Evolutionary conservation across 441 rosid species (phyloP).

Genomic region (Aleurites moluccanus): DNA sequence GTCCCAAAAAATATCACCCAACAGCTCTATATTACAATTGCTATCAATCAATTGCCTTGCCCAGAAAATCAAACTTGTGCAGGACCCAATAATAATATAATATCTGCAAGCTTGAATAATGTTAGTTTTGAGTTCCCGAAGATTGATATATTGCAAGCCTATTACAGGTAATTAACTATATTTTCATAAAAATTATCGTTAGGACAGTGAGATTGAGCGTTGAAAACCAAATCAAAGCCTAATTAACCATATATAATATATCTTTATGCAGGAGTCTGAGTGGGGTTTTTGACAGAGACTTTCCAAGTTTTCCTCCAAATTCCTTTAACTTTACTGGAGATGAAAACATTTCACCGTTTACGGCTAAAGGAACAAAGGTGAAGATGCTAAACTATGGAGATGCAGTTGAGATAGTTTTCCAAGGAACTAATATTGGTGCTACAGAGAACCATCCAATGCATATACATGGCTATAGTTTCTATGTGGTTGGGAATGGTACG

Average conservation of each 20-base stretch:
- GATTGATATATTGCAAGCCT: conserved; percentile 37
- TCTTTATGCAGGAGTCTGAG: conserved; percentile 13
- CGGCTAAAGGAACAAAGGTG: conserved; percentile 28
- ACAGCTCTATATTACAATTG: conserved; percentile 25
- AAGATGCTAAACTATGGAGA: conserved; percentile 28
- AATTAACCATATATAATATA: too few species aligned
- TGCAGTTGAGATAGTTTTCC: conserved; percentile 35
- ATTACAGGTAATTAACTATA: conserved; percentile 28
- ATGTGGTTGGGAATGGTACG: conserved; percentile 32
- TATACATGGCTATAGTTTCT: conserved; percentile 46
- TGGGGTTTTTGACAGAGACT: conserved; percentile 24
- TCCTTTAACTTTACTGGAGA: conserved; percentile 35
- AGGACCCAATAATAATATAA: conserved; percentile 19
- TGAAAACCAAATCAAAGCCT: too few species aligned
- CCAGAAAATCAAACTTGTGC: conserved; percentile 20
- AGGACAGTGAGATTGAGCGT: too few species aligned
- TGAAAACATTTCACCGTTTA: neutral
- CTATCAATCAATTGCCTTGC: conserved; percentile 30
- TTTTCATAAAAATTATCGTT: too few species aligned
- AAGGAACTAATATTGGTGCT: conserved; percentile 30
- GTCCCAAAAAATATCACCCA: conserved; percentile 45
- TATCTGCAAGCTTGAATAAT: conserved; percentile 39
- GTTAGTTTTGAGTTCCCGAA: conserved; percentile 25
- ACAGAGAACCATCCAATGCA: conserved; percentile 41
- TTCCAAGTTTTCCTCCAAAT: conserved; percentile 26